Conservation (phyloP, 2,329 filamentous ascomycete species). For the Tolypocladium endophyticum region DNA sequence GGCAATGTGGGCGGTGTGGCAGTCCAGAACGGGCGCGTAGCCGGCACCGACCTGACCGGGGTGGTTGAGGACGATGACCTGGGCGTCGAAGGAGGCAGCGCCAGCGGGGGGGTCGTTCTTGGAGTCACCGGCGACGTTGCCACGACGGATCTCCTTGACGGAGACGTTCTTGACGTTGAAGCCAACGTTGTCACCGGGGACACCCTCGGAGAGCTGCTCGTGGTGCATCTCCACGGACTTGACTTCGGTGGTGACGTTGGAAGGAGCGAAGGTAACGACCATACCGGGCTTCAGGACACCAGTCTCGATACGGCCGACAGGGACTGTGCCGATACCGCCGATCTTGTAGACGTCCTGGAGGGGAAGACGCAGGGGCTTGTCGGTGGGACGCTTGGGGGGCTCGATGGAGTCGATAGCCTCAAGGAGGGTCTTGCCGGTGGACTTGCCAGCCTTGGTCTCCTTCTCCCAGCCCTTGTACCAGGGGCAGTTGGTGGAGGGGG, state of each 20-base stretch:
- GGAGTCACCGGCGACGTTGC: conserved; percentile 99
- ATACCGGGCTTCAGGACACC: conserved; percentile 85
- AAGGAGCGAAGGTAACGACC: conserved; percentile 97
- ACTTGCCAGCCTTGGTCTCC: conserved; percentile 81
- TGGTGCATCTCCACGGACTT: conserved; percentile 99
- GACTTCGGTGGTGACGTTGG: conserved; percentile 99
- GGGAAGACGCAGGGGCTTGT: conserved; percentile 99
- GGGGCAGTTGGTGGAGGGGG: conserved; percentile 80
- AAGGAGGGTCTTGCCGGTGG: conserved; percentile 91
- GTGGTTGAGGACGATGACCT: conserved; percentile 99
- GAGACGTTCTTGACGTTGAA: conserved; percentile 99
- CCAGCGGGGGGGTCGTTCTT: conserved; percentile 96
- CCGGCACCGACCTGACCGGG: conserved; percentile 98
- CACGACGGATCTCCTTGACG: conserved; percentile 99
- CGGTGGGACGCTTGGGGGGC: conserved; percentile 80
- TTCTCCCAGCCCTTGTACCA: conserved; percentile 99
- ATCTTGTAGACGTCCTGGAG: conserved; percentile 99
- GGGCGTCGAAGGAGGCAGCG: conserved; percentile 92
- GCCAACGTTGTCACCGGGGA: conserved; percentile 99
- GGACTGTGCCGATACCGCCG: conserved; percentile 98
- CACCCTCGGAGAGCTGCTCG: conserved; percentile 93
- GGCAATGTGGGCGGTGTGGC: conserved; percentile 99
- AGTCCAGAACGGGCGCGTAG: conserved; percentile 98
- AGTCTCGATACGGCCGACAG: conserved; percentile 99
- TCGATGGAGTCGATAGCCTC: conserved; percentile 98